A percentile compares a stretch with the other conserved stretches of the same genome.
phyloP scores from a whole-genome alignment of 495 filamentous ascomycete genomes.

The Chaetomium fimeti region DNA sequence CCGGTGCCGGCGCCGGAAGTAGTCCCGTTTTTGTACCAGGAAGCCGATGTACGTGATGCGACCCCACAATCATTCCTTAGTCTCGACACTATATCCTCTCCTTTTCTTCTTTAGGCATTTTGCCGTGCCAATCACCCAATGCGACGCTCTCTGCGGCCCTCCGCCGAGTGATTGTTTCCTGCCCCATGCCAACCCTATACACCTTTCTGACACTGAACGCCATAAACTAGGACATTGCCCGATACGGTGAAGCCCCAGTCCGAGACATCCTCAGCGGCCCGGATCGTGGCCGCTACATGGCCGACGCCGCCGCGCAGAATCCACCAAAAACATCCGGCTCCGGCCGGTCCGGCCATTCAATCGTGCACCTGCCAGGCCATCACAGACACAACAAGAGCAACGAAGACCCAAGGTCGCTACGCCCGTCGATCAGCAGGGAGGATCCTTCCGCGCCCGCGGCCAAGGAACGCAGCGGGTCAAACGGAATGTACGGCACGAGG shows the following conservation, averaged over 20 bases:
- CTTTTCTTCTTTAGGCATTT: conserved; percentile 10
- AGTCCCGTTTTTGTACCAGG: conserved; percentile 93
- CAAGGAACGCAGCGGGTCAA: conserved; percentile 47
- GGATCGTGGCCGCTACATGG: conserved; percentile 63
- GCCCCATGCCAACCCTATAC: background rate
- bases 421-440: conserved; percentile 67
- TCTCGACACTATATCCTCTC: conserved; percentile 13
- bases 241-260: conserved; percentile 80
- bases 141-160: conserved; percentile 1
- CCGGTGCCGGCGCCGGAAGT: conserved; percentile 91
- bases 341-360: conserved; percentile 52
- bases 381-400: conserved; percentile 75
- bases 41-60: conserved; percentile 63
- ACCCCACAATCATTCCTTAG: conserved; percentile 23
- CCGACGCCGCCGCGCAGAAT: conserved; percentile 42
- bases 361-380: conserved; percentile 59
- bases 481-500: conserved; percentile 38
- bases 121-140: conserved; percentile 8
- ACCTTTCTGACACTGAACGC: conserved; percentile 21
- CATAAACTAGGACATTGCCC: conserved; percentile 65
- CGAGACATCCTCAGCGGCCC: conserved; percentile 67
- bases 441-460: conserved; percentile 57
- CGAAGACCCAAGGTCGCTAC: conserved; percentile 64
- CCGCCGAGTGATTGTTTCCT: background rate
- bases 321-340: conserved; percentile 53